Percentiles rank a stretch among this genome's conserved stretches.
phyloP scores from a whole-genome alignment of 2,329 filamentous ascomycete species.

The Cladophialophora exuberans region DNA sequence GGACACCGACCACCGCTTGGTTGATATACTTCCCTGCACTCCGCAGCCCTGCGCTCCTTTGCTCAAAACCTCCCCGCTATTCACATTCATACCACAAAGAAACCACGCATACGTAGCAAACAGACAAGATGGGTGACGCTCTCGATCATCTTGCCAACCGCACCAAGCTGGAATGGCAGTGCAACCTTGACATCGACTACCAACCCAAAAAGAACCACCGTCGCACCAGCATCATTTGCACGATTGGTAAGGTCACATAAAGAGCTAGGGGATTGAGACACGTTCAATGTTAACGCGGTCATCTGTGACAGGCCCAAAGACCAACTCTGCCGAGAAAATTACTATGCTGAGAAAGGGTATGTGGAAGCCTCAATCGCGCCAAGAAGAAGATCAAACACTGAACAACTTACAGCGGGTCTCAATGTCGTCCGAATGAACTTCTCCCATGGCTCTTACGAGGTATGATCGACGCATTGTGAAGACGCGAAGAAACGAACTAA shows the following conservation, averaged over 20 bases:
- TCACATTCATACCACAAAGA: neutral
- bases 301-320: slow-evolving; percentile 74
- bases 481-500: slow-evolving; percentile 25
- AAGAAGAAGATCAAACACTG: slow-evolving; percentile 19
- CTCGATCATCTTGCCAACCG: slow-evolving; percentile 84
- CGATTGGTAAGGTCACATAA: slow-evolving; percentile 69
- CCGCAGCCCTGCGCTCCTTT: slow-evolving; percentile 7
- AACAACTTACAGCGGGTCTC: slow-evolving; percentile 66
- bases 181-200: slow-evolving; percentile 86
- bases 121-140: slow-evolving; percentile 64
- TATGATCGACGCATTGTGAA: slow-evolving; percentile 35
- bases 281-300: neutral
- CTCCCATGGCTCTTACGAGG: slow-evolving; percentile 85
- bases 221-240: slow-evolving; percentile 97
- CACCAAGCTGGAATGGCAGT: slow-evolving; percentile 71
- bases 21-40: slow-evolving; percentile 1
- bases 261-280: neutral
- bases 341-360: slow-evolving; percentile 79
- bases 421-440: slow-evolving; percentile 99
- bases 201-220: slow-evolving; percentile 87
- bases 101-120: neutral
- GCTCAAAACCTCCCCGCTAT: neutral
- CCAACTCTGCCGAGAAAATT: slow-evolving; percentile 96
- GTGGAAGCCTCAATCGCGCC: slow-evolving; percentile 13
- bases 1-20: slow-evolving; percentile 17